Evolutionary conservation across 1,139 yeast species (phyloP).

Genomic region (Zygoascus meyerae): DNA sequence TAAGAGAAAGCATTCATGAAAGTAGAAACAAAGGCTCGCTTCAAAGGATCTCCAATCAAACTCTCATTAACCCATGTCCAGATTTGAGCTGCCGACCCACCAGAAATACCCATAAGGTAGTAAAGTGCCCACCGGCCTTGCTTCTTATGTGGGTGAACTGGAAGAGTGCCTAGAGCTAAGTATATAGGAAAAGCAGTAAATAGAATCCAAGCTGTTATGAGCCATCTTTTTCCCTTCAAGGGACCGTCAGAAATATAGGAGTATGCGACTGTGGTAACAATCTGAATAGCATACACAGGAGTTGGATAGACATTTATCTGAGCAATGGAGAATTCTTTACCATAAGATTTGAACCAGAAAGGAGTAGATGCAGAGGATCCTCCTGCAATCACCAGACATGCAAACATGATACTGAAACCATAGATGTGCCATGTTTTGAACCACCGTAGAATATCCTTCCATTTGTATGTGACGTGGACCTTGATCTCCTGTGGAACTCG

Average conservation of each 20-base stretch:
- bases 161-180: conserved; percentile 12
- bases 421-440: conserved; percentile 27
- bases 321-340: conserved; percentile 23
- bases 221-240: conserved; percentile 24
- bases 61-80: conserved; percentile 29
- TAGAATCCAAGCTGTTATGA: conserved; percentile 14
- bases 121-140: conserved; percentile 26
- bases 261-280: conserved; percentile 22
- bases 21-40: conserved; percentile 23
- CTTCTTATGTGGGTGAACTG: conserved; percentile 25
- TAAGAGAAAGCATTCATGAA: conserved; percentile 20
- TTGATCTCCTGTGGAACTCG: conserved; percentile 15
- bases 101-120: conserved; percentile 24
- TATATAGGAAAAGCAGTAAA: conserved; percentile 5
- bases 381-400: conserved; percentile 20
- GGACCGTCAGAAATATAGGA: conserved; percentile 28
- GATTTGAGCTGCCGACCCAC: conserved; percentile 25
- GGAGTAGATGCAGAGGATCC: conserved; percentile 19
- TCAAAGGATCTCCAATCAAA: conserved; percentile 21
- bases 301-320: conserved; percentile 36
- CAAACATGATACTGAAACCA: conserved; percentile 23
- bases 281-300: conserved; percentile 31
- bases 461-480: conserved; percentile 13
- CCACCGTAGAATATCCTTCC: conserved; percentile 16
- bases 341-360: conserved; percentile 31